Conservation (phyloP, 768 basidiomycete genomes). For the Saitozyma sp. region DNA sequence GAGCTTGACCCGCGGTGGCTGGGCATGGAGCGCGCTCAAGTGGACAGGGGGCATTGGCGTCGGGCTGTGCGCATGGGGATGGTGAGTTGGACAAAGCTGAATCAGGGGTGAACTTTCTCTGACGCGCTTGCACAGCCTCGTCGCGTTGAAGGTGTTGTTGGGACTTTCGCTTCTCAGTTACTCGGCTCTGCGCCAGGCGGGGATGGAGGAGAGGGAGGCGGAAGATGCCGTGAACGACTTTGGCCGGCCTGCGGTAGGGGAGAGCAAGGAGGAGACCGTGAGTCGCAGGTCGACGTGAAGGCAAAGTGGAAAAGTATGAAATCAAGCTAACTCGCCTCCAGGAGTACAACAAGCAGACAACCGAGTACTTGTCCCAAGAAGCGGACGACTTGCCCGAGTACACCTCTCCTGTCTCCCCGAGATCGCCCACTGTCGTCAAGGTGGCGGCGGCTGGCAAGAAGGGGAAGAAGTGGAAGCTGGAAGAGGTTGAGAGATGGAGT, state of each 20-base stretch:
- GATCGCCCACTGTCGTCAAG: neutral
- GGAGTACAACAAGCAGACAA: constrained; percentile 81
- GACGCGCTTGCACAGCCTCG: constrained; percentile 56
- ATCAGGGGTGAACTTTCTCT: neutral
- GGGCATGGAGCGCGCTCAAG: constrained; percentile 59
- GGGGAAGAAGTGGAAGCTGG: constrained; percentile 69
- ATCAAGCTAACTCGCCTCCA: constrained; percentile 41
- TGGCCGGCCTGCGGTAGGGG: constrained; percentile 86
- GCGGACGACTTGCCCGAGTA: constrained; percentile 65
- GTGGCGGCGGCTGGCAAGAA: constrained; percentile 51
- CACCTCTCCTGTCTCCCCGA: constrained; percentile 9
- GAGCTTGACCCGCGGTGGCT: constrained; percentile 12
- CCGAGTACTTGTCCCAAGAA: constrained; percentile 66
- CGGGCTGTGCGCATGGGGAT: constrained; percentile 65
- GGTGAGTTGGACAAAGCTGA: constrained; percentile 59
- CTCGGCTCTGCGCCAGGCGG: constrained; percentile 69
- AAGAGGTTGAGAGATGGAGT: constrained; percentile 88
- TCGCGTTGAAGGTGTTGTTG: constrained; percentile 87
- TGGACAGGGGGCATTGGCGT: constrained; percentile 40
- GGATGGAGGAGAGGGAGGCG: constrained; percentile 71
- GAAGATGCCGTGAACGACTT: constrained; percentile 82
- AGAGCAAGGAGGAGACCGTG: constrained; percentile 81
- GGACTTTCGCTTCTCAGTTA: constrained; percentile 84
- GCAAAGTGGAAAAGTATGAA: neutral
- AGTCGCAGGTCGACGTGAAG: constrained; percentile 32